Conservation (phyloP, 306 rosid species). For the Sesbania bispinosa region DNA sequence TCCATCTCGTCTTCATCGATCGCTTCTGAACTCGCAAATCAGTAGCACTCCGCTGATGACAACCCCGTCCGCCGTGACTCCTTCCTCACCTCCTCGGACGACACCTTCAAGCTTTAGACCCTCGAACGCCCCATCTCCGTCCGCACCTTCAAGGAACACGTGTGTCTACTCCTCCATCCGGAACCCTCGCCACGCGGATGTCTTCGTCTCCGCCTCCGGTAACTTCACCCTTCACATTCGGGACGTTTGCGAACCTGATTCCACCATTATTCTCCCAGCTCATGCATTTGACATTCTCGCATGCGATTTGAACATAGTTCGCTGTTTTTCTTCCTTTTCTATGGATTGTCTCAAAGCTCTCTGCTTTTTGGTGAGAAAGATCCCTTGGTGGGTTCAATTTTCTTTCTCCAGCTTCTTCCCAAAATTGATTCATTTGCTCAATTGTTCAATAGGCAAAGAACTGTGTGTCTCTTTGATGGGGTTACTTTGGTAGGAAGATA, state of each 20-base stretch:
- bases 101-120: conserved; percentile 85
- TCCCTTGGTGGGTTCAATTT: no score
- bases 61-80: conserved; percentile 95
- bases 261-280: conserved; percentile 79
- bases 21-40: no score
- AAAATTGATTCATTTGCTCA: no score
- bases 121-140: conserved; percentile 75
- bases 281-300: conserved; percentile 70
- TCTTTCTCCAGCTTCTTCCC: no score
- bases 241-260: conserved; percentile 84
- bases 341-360: no score
- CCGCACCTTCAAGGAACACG: conserved; percentile 87
- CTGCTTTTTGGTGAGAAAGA: no score
- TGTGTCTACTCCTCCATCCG: conserved; percentile 85
- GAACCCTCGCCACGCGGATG: conserved; percentile 92
- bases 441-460: no score
- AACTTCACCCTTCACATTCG: conserved; percentile 83
- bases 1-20: no score
- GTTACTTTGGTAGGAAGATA: no score
- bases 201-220: conserved; percentile 93
- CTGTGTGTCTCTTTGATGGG: no score
- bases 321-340: no score
- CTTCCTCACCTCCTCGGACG: conserved; percentile 90
- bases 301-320: conserved; percentile 94
- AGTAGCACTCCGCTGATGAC: conserved; percentile 77